Evolutionary conservation across 2,329 filamentous ascomycete genomes (phyloP).

Genomic region (Dothideomycetes sp.): DNA sequence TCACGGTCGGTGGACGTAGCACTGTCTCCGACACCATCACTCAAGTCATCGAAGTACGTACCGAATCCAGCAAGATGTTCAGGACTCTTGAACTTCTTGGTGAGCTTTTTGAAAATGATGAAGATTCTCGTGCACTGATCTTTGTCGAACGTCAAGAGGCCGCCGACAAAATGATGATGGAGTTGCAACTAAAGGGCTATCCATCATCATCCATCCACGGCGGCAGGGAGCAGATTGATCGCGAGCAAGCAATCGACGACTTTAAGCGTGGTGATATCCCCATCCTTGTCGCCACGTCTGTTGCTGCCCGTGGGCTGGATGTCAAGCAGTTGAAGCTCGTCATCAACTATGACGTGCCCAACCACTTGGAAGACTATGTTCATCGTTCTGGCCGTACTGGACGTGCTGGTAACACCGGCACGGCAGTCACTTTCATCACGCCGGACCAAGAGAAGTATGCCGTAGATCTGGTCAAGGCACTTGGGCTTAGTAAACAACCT

Average conservation of each 20-base stretch:
- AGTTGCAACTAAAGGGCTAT: constrained; percentile 73
- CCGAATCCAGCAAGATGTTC: constrained; percentile 72
- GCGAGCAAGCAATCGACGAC: constrained; percentile 82
- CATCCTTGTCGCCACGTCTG: constrained; percentile 86
- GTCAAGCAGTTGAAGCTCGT: constrained; percentile 94
- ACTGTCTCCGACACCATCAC: constrained; percentile 63
- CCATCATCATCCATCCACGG: constrained; percentile 90
- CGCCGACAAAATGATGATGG: constrained; percentile 43
- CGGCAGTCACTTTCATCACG: constrained; percentile 87
- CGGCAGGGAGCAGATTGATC: constrained; percentile 85
- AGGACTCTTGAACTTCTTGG: constrained; percentile 79
- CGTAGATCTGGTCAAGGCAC: constrained; percentile 75
- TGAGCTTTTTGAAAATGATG: constrained; percentile 73
- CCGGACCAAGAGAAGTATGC: constrained; percentile 87
- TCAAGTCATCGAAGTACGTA: constrained; percentile 79
- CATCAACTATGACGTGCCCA: constrained; percentile 89
- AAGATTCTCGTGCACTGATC: constrained; percentile 80
- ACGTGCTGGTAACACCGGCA: constrained; percentile 86
- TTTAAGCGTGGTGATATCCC: constrained; percentile 88
- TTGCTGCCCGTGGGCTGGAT: constrained; percentile 87
- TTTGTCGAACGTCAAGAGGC: constrained; percentile 27
- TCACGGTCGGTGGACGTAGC: constrained; percentile 78
- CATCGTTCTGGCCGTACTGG: constrained; percentile 90
- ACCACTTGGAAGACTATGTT: constrained; percentile 93
- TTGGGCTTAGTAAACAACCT: constrained; percentile 81